Evolutionary conservation across 108 stramenopile species (phyloP).

Genomic region (Phaeodactylum tricornutum): DNA sequence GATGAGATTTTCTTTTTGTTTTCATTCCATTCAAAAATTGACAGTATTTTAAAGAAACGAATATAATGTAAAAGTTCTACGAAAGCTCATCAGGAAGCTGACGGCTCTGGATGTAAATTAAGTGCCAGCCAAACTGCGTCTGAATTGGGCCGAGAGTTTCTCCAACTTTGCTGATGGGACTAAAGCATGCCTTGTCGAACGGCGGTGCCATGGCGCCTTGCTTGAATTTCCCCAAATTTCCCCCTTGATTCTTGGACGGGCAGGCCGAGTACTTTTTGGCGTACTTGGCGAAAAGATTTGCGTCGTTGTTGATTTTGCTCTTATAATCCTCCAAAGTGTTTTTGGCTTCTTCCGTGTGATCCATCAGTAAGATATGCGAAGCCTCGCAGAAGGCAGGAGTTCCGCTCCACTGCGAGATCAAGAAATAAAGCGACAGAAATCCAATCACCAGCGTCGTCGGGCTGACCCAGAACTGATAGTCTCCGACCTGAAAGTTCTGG

Average conservation of each 20-base stretch:
- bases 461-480: neutral
- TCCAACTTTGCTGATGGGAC: conserved; percentile 36
- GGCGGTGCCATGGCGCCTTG: conserved; percentile 68
- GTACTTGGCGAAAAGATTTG: conserved; percentile 34
- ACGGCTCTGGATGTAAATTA: conserved; percentile 31
- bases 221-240: conserved; percentile 56
- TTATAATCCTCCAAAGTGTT: conserved; percentile 35
- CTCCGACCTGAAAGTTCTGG: neutral
- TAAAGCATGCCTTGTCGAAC: conserved; percentile 67
- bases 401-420: neutral
- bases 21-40: too few relatives aligned
- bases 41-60: too few relatives aligned
- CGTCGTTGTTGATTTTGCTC: conserved; percentile 26
- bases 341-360: conserved; percentile 26
- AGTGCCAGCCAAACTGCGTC: conserved; percentile 57
- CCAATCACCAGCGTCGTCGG: neutral
- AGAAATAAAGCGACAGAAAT: neutral
- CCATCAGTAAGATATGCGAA: conserved; percentile 48
- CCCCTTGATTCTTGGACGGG: conserved; percentile 43
- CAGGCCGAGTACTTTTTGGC: conserved; percentile 54
- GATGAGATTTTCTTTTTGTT: too few relatives aligned
- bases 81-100: neutral
- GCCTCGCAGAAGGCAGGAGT: conserved; percentile 8
- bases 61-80: too few relatives aligned
- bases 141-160: conserved; percentile 47